A percentile compares a stretch with the other conserved stretches of the same genome.
phyloP scores from a whole-genome alignment of 2,329 filamentous ascomycete species.

The Fusarium staphyleae region DNA sequence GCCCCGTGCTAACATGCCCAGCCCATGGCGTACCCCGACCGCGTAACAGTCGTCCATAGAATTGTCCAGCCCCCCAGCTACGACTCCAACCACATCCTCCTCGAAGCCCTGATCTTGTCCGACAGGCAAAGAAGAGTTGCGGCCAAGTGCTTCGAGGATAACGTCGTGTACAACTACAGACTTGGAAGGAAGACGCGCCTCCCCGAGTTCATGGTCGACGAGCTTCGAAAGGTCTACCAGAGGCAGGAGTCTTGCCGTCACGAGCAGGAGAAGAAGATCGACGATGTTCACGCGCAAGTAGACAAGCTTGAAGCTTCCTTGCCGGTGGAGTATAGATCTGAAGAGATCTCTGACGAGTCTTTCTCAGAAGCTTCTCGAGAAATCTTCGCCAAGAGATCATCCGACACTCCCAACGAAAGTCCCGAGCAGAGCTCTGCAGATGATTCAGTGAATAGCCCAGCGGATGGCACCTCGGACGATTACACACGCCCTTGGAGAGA shows the following conservation, averaged over 20 bases:
- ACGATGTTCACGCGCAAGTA: background rate
- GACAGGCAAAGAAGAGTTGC: slow-evolving; percentile 76
- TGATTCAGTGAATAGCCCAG: too few species aligned
- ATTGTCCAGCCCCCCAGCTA: slow-evolving; percentile 61
- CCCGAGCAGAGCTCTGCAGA: too few species aligned
- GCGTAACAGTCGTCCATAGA: slow-evolving; percentile 84
- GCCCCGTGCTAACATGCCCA: background rate
- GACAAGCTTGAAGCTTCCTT: slow-evolving; percentile 11
- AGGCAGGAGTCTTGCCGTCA: slow-evolving; percentile 39
- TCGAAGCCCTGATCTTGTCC: slow-evolving; percentile 73
- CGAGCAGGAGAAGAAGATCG: background rate
- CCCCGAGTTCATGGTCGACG: slow-evolving; percentile 51
- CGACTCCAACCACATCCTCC: slow-evolving; percentile 58
- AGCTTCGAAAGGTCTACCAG: slow-evolving; percentile 47
- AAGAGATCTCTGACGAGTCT: background rate
- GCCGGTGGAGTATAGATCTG: background rate
- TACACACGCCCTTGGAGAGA: too few species aligned
- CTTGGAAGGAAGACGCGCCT: slow-evolving; percentile 48
- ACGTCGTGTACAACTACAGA: slow-evolving; percentile 45
- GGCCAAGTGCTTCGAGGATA: slow-evolving; percentile 72
- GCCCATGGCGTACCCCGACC: slow-evolving; percentile 86
- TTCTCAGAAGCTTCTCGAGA: too few species aligned
- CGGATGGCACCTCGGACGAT: too few species aligned
- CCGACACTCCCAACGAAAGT: too few species aligned
- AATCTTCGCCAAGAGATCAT: too few species aligned